These are phyloP conservation scores for Paralagenidium karlingii DNA, from an alignment of 352 stramenopile species.

Conservation along the genomic window DNA sequence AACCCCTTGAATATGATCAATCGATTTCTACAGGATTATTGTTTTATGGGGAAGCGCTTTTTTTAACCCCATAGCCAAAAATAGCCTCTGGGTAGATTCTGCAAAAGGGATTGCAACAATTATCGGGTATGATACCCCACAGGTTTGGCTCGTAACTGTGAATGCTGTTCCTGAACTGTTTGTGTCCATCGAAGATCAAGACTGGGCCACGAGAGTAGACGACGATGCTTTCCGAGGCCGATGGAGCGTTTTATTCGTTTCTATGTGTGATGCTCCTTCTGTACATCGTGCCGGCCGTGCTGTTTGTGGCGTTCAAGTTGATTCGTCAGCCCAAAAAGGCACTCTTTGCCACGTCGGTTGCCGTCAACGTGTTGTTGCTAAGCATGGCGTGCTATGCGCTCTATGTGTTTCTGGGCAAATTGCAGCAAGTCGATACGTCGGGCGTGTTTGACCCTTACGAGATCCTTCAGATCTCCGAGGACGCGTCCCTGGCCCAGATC, in stretches of 20 bases:
- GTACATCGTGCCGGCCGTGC: conserved; percentile 46
- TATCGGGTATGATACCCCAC: too few relatives aligned
- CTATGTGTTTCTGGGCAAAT: conserved; percentile 32
- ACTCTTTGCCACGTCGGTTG: conserved; percentile 24
- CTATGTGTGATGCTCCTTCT: conserved; percentile 65
- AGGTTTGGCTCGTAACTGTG: too few relatives aligned
- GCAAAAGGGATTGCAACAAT: too few relatives aligned
- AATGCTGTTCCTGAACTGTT: too few relatives aligned
- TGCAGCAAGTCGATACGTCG: conserved; percentile 63
- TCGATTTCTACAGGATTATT: too few relatives aligned
- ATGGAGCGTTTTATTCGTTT: conserved; percentile 78
- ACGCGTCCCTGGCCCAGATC: conserved; percentile 38
- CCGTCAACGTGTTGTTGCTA: conserved; percentile 33
- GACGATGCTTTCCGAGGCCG: conserved; percentile 37
- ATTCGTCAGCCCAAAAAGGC: conserved; percentile 26
- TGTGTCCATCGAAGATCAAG: too few relatives aligned
- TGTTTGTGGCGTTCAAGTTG: conserved; percentile 43
- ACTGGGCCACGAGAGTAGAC: neutral
- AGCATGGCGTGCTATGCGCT: conserved; percentile 25
- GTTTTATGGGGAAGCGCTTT: too few relatives aligned
- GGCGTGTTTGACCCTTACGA: conserved; percentile 80
- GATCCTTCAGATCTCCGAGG: conserved; percentile 58
- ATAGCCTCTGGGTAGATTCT: too few relatives aligned
- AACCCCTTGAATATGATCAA: too few relatives aligned
- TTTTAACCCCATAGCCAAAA: too few relatives aligned